These are phyloP conservation scores for Fraxinus greggii DNA, from an alignment of 305 asterid genomes.

Conservation along the genomic window DNA sequence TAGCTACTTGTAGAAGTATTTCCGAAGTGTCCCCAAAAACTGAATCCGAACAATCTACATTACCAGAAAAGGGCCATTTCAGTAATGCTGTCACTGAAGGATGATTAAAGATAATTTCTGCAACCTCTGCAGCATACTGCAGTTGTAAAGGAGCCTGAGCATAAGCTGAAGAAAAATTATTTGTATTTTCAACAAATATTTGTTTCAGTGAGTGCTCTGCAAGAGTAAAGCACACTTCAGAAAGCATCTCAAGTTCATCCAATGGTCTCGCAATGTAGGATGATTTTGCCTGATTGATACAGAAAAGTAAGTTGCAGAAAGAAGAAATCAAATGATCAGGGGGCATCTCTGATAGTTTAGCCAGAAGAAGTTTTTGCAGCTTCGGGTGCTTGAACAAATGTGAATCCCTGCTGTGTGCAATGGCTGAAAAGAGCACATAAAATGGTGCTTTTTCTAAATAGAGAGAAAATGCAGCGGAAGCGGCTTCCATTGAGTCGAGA, in stretches of 20 bases:
- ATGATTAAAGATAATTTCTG: conserved; percentile 58
- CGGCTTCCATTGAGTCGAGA: conserved; percentile 42
- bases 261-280: conserved; percentile 36
- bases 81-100: conserved; percentile 59
- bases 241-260: conserved; percentile 53
- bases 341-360: conserved; percentile 55
- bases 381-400: conserved; percentile 41
- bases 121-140: conserved; percentile 51
- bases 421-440: conserved; percentile 62
- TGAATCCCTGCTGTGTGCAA: conserved; percentile 45
- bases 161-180: conserved; percentile 30
- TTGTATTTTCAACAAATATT: conserved; percentile 39
- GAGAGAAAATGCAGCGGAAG: conserved; percentile 60
- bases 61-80: conserved; percentile 52
- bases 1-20: conserved; percentile 46
- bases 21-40: conserved; percentile 46
- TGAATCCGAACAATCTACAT: conserved; percentile 44
- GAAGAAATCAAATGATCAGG: conserved; percentile 65
- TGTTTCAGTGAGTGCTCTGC: conserved; percentile 57
- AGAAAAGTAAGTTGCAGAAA: conserved; percentile 65
- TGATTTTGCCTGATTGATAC: conserved; percentile 56
- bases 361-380: conserved; percentile 60
- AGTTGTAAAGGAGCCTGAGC: conserved; percentile 31
- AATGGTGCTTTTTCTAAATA: conserved; percentile 63
- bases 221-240: conserved; percentile 54